Evolutionary conservation across 2,329 filamentous ascomycete genomes (phyloP).

Genomic region (Colletotrichum agaves): DNA sequence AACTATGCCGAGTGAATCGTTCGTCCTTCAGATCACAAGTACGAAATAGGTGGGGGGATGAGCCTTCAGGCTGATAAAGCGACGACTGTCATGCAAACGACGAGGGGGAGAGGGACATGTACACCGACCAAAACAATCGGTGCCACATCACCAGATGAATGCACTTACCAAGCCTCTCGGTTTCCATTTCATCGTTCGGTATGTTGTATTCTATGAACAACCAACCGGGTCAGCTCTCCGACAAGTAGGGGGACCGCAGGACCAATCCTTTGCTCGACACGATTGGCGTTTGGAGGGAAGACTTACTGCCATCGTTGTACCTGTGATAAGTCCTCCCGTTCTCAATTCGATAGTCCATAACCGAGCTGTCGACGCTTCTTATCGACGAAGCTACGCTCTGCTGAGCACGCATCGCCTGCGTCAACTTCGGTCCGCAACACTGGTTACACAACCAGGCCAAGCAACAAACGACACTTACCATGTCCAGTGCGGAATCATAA

Average conservation of each 20-base stretch:
- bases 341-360: slow-evolving; percentile 20
- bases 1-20: too few species aligned
- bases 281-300: too few species aligned
- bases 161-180: slow-evolving; percentile 9
- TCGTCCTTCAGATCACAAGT: too few species aligned
- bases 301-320: slow-evolving; percentile 36
- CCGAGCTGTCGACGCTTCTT: slow-evolving; percentile 48
- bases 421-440: neutral
- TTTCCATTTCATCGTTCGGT: slow-evolving; percentile 8
- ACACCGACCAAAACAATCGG: too few species aligned
- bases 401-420: neutral
- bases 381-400: slow-evolving; percentile 39
- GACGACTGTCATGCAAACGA: too few species aligned
- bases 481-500: neutral
- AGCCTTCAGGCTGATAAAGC: too few species aligned
- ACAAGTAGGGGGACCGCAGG: too few species aligned
- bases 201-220: slow-evolving; percentile 7
- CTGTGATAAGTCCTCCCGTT: slow-evolving; percentile 37
- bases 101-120: too few species aligned
- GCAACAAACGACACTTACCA: neutral
- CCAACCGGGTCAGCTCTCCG: too few species aligned
- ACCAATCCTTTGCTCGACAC: too few species aligned
- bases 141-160: neutral
- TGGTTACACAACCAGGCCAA: too few species aligned
- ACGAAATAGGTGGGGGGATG: too few species aligned